Evolutionary conservation across 129 eudicot genomes (phyloP).

Genomic region (Lonicera japonica): DNA sequence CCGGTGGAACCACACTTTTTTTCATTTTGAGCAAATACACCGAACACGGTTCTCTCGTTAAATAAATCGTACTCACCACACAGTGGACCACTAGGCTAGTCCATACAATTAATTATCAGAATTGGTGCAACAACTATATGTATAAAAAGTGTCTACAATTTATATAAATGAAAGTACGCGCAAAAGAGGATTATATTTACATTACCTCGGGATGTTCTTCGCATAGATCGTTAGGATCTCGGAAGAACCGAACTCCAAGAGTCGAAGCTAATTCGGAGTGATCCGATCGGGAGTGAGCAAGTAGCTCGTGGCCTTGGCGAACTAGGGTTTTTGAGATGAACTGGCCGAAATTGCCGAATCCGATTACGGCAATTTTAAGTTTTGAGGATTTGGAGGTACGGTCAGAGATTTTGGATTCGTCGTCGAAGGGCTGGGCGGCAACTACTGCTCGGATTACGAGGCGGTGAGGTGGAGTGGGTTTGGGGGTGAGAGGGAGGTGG

Average conservation of each 20-base stretch:
- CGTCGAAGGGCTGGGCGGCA: conserved; percentile 71
- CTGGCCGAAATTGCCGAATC: conserved; percentile 89
- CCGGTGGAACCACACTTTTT: too few species aligned
- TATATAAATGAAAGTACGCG: too few species aligned
- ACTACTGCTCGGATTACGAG: conserved; percentile 46
- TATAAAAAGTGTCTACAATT: too few species aligned
- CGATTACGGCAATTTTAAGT: conserved; percentile 66
- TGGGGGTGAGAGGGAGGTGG: too few species aligned
- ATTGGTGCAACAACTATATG: too few species aligned
- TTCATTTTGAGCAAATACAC: too few species aligned
- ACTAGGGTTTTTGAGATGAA: conserved; percentile 65
- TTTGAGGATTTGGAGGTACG: conserved; percentile 35
- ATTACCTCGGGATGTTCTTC: conserved; percentile 94
- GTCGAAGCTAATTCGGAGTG: conserved; percentile 38
- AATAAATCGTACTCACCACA: too few species aligned
- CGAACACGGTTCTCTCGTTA: too few species aligned
- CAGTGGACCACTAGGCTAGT: too few species aligned
- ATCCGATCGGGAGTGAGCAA: conserved; percentile 72
- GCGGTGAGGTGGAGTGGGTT: conserved; percentile 6
- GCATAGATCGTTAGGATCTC: conserved; percentile 65
- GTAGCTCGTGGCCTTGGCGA: conserved; percentile 71
- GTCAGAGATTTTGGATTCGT: conserved; percentile 46
- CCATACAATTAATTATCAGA: too few species aligned
- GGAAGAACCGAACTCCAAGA: conserved; percentile 47
- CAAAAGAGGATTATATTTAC: too few species aligned